Percentiles rank a stretch among this genome's conserved stretches.
These are phyloP conservation scores for Suhomyces sp. DNA, from an alignment of 805 yeast genomes.

Conservation along the genomic window DNA sequence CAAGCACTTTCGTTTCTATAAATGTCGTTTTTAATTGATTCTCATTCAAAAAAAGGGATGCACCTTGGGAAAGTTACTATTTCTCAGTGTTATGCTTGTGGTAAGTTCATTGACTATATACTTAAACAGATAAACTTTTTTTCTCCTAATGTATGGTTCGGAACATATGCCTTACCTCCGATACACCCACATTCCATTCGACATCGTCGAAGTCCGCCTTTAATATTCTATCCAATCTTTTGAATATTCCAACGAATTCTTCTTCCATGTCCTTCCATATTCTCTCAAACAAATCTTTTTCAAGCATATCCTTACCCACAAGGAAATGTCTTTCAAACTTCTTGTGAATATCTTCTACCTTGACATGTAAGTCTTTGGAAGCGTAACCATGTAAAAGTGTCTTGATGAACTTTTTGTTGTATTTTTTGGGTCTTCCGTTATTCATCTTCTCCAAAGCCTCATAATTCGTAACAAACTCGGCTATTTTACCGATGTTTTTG, in stretches of 20 bases:
- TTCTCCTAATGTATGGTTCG: background rate
- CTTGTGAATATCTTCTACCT: conserved; percentile 53
- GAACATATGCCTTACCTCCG: conserved; percentile 52
- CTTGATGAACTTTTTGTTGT: conserved; percentile 56
- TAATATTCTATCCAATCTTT: conserved; percentile 53
- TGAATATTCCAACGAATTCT: conserved; percentile 54
- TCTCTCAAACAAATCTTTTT: conserved; percentile 53
- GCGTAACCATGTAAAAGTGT: conserved; percentile 57
- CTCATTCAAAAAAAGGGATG: too few relatives aligned
- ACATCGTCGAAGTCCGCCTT: conserved; percentile 53
- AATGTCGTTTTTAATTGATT: too few relatives aligned
- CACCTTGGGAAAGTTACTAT: too few relatives aligned
- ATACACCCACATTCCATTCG: conserved; percentile 49
- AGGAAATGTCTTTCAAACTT: conserved; percentile 57
- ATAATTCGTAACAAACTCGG: conserved; percentile 62
- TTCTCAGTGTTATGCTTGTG: too few relatives aligned
- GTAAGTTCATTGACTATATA: background rate
- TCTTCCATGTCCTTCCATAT: conserved; percentile 72
- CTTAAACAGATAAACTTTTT: background rate
- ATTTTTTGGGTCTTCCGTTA: conserved; percentile 61
- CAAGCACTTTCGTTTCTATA: too few relatives aligned
- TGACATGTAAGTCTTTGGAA: conserved; percentile 52
- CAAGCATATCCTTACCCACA: conserved; percentile 40
- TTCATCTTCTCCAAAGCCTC: conserved; percentile 49
- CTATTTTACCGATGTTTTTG: conserved; percentile 63